Conservation (phyloP, 163 green algal species). For the Scenedesmus sp. region DNA sequence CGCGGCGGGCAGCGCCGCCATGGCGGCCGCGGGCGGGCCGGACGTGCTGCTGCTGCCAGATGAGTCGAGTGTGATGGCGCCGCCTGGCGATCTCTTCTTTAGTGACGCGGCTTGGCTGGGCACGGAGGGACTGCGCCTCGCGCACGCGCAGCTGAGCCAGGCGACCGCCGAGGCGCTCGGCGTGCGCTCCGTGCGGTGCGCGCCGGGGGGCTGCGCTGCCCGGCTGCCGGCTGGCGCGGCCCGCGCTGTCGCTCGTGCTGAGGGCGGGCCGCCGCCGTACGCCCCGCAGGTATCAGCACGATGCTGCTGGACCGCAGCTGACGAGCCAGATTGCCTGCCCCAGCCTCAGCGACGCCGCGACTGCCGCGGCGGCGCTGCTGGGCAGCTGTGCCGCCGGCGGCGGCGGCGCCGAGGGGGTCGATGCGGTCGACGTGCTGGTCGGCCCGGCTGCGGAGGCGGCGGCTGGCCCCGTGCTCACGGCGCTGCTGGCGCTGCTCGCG, state of each 20-base stretch:
- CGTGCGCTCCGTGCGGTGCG: slow-evolving; percentile 59
- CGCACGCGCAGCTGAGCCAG: slow-evolving; percentile 60
- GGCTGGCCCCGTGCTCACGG: slow-evolving; percentile 42
- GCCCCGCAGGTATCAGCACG: slow-evolving; percentile 48
- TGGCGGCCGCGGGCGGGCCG: not conserved
- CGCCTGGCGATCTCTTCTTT: slow-evolving; percentile 63
- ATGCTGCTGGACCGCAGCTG: slow-evolving; percentile 47
- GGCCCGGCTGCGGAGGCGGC: not conserved
- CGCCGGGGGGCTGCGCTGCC: not conserved
- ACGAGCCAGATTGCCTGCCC: slow-evolving; percentile 53
- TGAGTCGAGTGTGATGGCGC: slow-evolving; percentile 48
- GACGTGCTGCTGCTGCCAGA: slow-evolving; percentile 61
- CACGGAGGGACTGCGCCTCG: slow-evolving; percentile 43
- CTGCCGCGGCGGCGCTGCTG: slow-evolving; percentile 46
- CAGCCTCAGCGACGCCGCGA: not conserved
- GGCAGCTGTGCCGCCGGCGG: not conserved
- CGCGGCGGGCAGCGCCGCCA: not conserved
- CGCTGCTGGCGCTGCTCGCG: slow-evolving; percentile 23
- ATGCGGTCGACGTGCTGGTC: not conserved
- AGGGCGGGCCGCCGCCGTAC: not conserved
- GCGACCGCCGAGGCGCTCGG: slow-evolving; percentile 68
- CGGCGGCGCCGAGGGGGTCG: not conserved
- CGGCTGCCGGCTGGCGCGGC: not conserved
- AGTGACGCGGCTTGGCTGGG: slow-evolving; percentile 75
- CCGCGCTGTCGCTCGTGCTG: not conserved